A percentile compares a stretch with the other conserved stretches of the same genome.
Conservation (phyloP, 1,284 basidiomycete genomes). For the Inonotus hispidus region DNA sequence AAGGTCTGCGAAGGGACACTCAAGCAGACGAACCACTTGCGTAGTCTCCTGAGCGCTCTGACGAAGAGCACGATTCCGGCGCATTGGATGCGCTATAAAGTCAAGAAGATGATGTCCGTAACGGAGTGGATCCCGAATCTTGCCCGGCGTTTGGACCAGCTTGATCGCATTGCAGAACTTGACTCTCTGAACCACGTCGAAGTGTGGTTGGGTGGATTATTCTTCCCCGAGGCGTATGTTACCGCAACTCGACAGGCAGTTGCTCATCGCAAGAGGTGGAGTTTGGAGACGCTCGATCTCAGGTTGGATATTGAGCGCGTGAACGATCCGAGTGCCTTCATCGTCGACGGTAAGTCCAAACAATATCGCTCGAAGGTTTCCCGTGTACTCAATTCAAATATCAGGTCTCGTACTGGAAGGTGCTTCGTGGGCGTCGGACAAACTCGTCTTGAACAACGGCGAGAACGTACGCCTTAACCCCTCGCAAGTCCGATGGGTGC, state of each 20-base stretch:
- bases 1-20: conserved; percentile 81
- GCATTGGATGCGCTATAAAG: conserved; percentile 88
- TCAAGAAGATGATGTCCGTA: conserved; percentile 74
- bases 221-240: conserved; percentile 94
- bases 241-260: conserved; percentile 91
- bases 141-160: conserved; percentile 69
- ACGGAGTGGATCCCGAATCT: conserved; percentile 85
- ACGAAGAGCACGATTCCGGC: conserved; percentile 87
- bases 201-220: conserved; percentile 87
- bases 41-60: conserved; percentile 79
- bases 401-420: conserved; percentile 84
- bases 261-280: conserved; percentile 86
- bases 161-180: conserved; percentile 68
- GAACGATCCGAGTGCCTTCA: conserved; percentile 70
- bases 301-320: conserved; percentile 76
- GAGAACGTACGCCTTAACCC: conserved; percentile 69
- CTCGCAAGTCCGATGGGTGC: conserved; percentile 85
- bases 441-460: conserved; percentile 77
- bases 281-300: conserved; percentile 83
- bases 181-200: conserved; percentile 68
- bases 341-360: conserved; percentile 69
- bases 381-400: not conserved
- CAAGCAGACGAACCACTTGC: conserved; percentile 93
- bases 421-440: conserved; percentile 65
- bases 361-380: not conserved